Conservation (phyloP, 2,329 filamentous ascomycete species). For the Sporothrix humicola region DNA sequence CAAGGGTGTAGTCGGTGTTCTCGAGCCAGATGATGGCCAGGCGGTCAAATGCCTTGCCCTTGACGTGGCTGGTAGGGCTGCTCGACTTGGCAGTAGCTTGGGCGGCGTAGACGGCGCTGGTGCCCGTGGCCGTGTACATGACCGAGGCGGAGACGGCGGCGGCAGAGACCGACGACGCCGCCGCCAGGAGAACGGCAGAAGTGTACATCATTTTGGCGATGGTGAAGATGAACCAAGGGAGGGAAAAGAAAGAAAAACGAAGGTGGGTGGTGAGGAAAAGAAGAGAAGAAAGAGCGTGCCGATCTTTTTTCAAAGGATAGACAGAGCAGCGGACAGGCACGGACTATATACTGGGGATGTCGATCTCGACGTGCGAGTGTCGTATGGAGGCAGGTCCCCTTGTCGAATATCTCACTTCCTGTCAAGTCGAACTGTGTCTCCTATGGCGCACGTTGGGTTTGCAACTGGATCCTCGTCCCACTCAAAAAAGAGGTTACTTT, state of each 20-base stretch:
- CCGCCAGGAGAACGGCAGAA: constrained; percentile 33
- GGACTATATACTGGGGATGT: constrained; percentile 17
- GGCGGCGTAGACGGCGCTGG: constrained; percentile 58
- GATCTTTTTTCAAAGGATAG: constrained; percentile 23
- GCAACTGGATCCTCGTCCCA: not conserved
- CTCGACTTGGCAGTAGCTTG: constrained; percentile 65
- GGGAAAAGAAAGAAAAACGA: not conserved
- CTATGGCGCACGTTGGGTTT: not conserved
- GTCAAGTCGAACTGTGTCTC: not conserved
- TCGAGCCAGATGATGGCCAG: constrained; percentile 78
- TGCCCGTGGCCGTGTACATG: constrained; percentile 58
- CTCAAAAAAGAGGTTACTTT: not conserved
- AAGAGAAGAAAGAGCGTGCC: not conserved
- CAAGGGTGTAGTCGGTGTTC: constrained; percentile 73
- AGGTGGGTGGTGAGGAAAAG: not conserved
- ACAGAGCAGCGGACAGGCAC: constrained; percentile 16
- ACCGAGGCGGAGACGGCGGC: constrained; percentile 33
- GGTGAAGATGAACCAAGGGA: not conserved
- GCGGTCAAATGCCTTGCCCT: constrained; percentile 74
- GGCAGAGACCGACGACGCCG: constrained; percentile 34
- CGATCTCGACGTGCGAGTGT: not conserved
- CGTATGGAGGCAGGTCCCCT: too few species aligned
- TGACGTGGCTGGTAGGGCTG: constrained; percentile 67
- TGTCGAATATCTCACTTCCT: too few species aligned
- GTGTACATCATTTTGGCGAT: constrained; percentile 33